Conservation (phyloP, 2,329 filamentous ascomycete genomes). For the Aspergillus bombycis region DNA sequence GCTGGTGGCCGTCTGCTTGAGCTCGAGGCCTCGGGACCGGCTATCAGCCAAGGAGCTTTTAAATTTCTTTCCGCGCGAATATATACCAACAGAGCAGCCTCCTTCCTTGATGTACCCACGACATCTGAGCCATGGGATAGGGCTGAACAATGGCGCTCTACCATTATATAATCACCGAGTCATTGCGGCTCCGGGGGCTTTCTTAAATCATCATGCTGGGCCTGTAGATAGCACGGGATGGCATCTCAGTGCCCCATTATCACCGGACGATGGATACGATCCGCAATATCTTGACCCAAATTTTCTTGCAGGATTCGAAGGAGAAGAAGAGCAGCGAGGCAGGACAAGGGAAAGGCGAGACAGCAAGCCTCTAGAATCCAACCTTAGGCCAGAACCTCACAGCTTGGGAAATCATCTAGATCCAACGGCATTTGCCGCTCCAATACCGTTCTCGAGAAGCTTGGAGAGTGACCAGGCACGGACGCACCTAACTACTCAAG, state of each 20-base stretch:
- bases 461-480: not conserved
- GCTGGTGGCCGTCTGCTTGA: conserved; percentile 77
- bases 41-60: conserved; percentile 74
- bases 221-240: conserved; percentile 9
- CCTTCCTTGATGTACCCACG: conserved; percentile 19
- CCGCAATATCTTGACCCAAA: not conserved
- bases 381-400: not conserved
- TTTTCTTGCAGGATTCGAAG: not conserved
- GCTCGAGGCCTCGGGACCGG: conserved; percentile 71
- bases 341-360: conserved; percentile 4
- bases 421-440: not conserved
- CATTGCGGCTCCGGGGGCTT: conserved; percentile 14
- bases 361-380: not conserved
- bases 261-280: conserved; percentile 4
- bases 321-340: not conserved
- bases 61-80: conserved; percentile 62
- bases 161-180: conserved; percentile 23
- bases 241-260: conserved; percentile 8
- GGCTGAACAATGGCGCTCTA: conserved; percentile 22
- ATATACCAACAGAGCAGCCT: conserved; percentile 19
- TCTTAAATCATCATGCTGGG: conserved; percentile 17
- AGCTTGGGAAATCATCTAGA: conserved; percentile 5
- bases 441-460: not conserved
- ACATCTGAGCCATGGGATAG: conserved; percentile 22
- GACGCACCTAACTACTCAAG: conserved; percentile 2